phyloP scores from a whole-genome alignment of 176 grass and related monocot genomes.

The Raddia guianensis region DNA sequence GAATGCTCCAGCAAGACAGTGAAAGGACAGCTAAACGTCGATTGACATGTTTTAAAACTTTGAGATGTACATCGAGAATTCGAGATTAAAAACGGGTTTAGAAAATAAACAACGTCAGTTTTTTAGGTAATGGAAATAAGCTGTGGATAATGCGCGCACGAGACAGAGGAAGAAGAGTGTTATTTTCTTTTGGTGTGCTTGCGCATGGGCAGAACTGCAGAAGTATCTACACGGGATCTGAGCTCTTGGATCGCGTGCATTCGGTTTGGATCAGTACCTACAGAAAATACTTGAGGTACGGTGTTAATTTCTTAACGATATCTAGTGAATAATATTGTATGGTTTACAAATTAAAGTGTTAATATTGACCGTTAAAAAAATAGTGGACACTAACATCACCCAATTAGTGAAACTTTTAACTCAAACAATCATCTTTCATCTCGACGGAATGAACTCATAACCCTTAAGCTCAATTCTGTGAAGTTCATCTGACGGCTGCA shows the following conservation, averaged over 20 bases:
- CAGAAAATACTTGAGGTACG: background rate
- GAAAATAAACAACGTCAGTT: too few relatives aligned
- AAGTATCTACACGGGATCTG: background rate
- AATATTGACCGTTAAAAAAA: background rate
- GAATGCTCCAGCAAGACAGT: background rate
- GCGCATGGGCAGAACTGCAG: background rate
- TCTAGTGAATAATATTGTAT: background rate
- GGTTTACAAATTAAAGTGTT: too few relatives aligned
- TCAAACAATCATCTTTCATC: background rate
- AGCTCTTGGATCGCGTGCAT: background rate
- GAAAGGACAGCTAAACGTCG: background rate
- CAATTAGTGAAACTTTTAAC: background rate
- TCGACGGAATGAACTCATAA: background rate
- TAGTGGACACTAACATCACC: background rate
- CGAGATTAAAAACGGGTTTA: too few relatives aligned
- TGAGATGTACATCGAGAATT: too few relatives aligned
- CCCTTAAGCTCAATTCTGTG: background rate
- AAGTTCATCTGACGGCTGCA: too few relatives aligned
- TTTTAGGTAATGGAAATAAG: too few relatives aligned
- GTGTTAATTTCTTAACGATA: background rate
- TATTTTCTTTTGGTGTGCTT: background rate
- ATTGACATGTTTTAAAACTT: too few relatives aligned
- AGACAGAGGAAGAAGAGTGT: background rate
- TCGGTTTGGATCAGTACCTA: background rate
- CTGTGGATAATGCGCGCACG: background rate